Evolutionary conservation across 768 basidiomycete species (phyloP).

Genomic region (Pleurotus salmoneostramineus): DNA sequence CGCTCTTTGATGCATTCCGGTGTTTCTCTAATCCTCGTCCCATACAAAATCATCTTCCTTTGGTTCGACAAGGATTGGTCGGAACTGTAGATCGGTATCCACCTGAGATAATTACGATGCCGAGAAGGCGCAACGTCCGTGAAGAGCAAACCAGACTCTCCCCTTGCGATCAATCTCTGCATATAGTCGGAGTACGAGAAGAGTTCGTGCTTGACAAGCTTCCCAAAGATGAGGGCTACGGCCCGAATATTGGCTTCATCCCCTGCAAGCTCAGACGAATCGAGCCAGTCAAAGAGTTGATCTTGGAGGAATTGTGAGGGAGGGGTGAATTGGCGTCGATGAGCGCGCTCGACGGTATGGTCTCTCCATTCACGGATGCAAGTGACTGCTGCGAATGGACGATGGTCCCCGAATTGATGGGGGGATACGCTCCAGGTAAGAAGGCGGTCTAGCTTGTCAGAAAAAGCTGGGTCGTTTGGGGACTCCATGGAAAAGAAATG

Average conservation of each 20-base stretch:
- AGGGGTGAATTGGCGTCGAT: slow-evolving; percentile 54
- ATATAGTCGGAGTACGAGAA: slow-evolving; percentile 77
- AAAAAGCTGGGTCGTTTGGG: slow-evolving; percentile 41
- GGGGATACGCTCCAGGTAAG: slow-evolving; percentile 81
- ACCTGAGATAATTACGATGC: slow-evolving; percentile 65
- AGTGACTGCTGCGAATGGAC: slow-evolving; percentile 71
- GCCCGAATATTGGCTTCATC: slow-evolving; percentile 51
- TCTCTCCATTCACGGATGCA: slow-evolving; percentile 63
- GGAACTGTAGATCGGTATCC: slow-evolving; percentile 65
- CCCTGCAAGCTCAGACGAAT: slow-evolving; percentile 57
- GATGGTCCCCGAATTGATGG: slow-evolving; percentile 79
- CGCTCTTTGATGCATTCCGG: slow-evolving; percentile 70
- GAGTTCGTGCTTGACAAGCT: slow-evolving; percentile 62
- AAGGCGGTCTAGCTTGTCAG: slow-evolving; percentile 68
- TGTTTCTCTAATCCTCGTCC: slow-evolving; percentile 62
- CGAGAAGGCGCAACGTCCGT: slow-evolving; percentile 47
- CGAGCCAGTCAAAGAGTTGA: slow-evolving; percentile 78
- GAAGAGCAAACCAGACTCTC: slow-evolving; percentile 52
- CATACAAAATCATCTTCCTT: slow-evolving; percentile 66
- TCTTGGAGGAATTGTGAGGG: slow-evolving; percentile 70
- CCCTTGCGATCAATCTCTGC: slow-evolving; percentile 77
- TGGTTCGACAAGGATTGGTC: slow-evolving; percentile 61
- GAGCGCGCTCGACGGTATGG: slow-evolving; percentile 57
- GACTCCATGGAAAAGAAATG: slow-evolving; percentile 51
- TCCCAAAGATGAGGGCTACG: slow-evolving; percentile 68